phyloP scores from a whole-genome alignment of 352 stramenopile genomes.

The Pythium biforme region DNA sequence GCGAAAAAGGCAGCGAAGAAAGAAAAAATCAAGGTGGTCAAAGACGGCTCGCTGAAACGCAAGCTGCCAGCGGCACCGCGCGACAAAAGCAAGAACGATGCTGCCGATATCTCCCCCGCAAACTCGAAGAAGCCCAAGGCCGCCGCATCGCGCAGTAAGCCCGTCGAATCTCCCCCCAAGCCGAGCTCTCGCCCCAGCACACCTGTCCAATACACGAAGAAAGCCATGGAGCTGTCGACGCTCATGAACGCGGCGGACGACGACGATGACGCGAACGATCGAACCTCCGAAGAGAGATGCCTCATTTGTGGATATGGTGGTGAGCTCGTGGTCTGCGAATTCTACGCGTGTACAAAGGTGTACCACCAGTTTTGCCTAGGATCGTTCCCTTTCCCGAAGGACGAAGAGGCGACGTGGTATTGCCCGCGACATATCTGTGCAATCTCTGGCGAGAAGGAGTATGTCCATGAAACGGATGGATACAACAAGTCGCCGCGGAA shows the following conservation, averaged over 20 bases:
- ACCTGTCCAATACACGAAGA: conserved; percentile 22
- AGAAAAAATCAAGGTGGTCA: conserved; percentile 49
- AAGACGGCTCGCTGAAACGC: conserved; percentile 54
- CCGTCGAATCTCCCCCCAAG: conserved; percentile 34
- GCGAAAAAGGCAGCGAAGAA: conserved; percentile 48
- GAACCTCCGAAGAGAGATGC: conserved; percentile 72
- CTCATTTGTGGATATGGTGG: conserved; percentile 78
- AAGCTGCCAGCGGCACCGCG: conserved; percentile 46
- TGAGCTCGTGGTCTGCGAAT: conserved; percentile 84
- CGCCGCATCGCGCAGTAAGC: conserved; percentile 13
- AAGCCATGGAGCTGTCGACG: conserved; percentile 27
- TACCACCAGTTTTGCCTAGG: conserved; percentile 88
- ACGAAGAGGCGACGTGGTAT: conserved; percentile 79
- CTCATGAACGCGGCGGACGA: conserved; percentile 27
- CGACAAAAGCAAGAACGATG: conserved; percentile 27
- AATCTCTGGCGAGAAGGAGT: conserved; percentile 58
- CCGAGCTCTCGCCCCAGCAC: conserved; percentile 18
- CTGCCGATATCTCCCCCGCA: conserved; percentile 11
- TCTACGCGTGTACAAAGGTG: conserved; percentile 77
- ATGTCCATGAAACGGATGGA: conserved; percentile 38
- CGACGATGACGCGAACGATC: conserved; percentile 20
- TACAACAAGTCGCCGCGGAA: conserved; percentile 55
- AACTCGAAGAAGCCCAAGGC: conserved; percentile 48
- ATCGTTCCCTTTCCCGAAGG: conserved; percentile 72
- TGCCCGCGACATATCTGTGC: conserved; percentile 79